phyloP scores from a whole-genome alignment of 169 alveolate genomes.

The Cryptosporidium ubiquitum region DNA sequence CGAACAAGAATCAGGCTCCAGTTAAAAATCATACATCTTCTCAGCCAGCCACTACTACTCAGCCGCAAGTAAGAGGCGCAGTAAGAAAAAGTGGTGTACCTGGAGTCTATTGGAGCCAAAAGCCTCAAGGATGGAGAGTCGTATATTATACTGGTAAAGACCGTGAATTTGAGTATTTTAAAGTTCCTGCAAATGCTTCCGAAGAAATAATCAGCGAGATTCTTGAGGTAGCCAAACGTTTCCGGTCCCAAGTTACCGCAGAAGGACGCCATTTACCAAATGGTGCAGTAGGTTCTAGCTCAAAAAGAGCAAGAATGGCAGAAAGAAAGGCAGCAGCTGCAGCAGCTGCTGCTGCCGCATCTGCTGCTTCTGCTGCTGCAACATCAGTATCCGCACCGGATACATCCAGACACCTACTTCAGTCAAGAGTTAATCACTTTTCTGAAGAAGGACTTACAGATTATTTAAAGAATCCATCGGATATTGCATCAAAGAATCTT shows the following conservation, averaged over 20 bases:
- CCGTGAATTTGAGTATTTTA: constrained; percentile 69
- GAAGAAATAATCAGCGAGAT: constrained; percentile 70
- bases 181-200: constrained; percentile 69
- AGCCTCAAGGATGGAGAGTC: constrained; percentile 75
- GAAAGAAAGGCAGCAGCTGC: constrained; percentile 71
- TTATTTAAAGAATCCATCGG: constrained; percentile 12
- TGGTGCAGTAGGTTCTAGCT: constrained; percentile 64
- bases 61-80: constrained; percentile 48
- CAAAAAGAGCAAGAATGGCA: constrained; percentile 69
- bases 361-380: constrained; percentile 53
- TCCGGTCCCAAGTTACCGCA: constrained; percentile 64
- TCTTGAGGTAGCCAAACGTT: constrained; percentile 63
- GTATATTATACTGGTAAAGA: constrained; percentile 71
- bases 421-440: background rate
- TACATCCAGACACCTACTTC: background rate
- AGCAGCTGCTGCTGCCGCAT: constrained; percentile 57
- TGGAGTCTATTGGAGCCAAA: constrained; percentile 73
- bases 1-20: background rate
- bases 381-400: background rate
- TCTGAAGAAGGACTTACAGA: constrained; percentile 21
- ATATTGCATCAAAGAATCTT: constrained; percentile 20
- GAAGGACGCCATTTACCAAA: constrained; percentile 75
- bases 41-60: background rate
- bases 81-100: constrained; percentile 74
- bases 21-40: constrained; percentile 6